phyloP scores from a whole-genome alignment of 176 grass and related monocot genomes.

The Oryza meyeriana region DNA sequence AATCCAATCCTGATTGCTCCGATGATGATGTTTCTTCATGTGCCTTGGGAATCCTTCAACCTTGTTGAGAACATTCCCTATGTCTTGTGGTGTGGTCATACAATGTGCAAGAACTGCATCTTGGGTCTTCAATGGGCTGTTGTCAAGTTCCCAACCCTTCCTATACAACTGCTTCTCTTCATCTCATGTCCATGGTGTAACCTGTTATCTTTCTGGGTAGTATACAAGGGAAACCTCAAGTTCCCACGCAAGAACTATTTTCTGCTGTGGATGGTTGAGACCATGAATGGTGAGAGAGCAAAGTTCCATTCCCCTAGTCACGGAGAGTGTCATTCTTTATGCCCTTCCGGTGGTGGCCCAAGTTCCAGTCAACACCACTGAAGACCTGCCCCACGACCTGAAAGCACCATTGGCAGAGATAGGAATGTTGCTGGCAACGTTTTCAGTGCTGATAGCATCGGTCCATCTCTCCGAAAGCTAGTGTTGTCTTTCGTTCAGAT shows the following conservation, averaged over 20 bases:
- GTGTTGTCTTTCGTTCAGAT: slow-evolving; percentile 63
- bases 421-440: slow-evolving; percentile 14
- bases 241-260: slow-evolving; percentile 94
- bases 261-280: slow-evolving; percentile 95
- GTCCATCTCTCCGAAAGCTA: slow-evolving; percentile 55
- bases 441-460: slow-evolving; percentile 44
- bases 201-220: slow-evolving; percentile 59
- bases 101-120: slow-evolving; percentile 96
- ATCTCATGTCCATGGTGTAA: slow-evolving; percentile 95
- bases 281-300: slow-evolving; percentile 67
- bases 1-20: slow-evolving; percentile 53
- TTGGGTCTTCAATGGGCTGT: slow-evolving; percentile 81
- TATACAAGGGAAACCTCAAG: slow-evolving; percentile 78
- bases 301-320: slow-evolving; percentile 45
- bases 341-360: slow-evolving; percentile 12
- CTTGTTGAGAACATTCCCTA: slow-evolving; percentile 90
- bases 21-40: slow-evolving; percentile 93
- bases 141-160: slow-evolving; percentile 69
- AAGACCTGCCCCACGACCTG: slow-evolving; percentile 23
- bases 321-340: slow-evolving; percentile 20
- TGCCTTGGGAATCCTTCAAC: slow-evolving; percentile 86
- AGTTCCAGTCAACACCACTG: slow-evolving; percentile 43
- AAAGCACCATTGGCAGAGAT: slow-evolving; percentile 15
- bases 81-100: slow-evolving; percentile 95
- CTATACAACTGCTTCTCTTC: slow-evolving; percentile 75